phyloP scores from a whole-genome alignment of 1,284 basidiomycete genomes.

The Cerioporus squamosus region DNA sequence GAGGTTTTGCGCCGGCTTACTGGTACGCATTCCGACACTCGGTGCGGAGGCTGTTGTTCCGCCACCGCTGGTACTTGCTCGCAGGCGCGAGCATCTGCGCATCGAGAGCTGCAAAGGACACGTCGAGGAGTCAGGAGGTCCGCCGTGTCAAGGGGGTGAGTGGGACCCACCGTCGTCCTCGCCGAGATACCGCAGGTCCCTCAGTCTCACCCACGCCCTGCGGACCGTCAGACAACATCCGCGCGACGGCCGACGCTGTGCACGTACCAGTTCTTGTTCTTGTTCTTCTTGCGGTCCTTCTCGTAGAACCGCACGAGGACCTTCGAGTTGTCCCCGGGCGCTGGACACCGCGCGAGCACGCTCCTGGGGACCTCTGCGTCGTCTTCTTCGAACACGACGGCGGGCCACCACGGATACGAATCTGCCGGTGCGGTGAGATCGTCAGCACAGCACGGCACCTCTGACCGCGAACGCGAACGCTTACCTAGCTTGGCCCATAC shows the following conservation, averaged over 20 bases:
- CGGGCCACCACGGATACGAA: conserved; percentile 49
- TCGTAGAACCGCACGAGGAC: conserved; percentile 57
- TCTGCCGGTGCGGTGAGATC: conserved; percentile 27
- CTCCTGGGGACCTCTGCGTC: conserved; percentile 41
- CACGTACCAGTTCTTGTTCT: conserved; percentile 42
- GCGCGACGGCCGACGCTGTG: not conserved
- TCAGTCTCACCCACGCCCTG: conserved; percentile 45
- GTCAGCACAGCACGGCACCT: too few relatives aligned
- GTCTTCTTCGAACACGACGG: conserved; percentile 46
- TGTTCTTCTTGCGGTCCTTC: conserved; percentile 35
- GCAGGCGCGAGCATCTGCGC: conserved; percentile 31
- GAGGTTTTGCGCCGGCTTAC: conserved; percentile 19
- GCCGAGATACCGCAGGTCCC: conserved; percentile 44
- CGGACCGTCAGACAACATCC: not conserved
- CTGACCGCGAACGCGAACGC: not conserved
- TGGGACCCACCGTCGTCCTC: conserved; percentile 42
- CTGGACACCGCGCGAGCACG: conserved; percentile 33
- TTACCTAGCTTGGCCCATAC: conserved; percentile 49
- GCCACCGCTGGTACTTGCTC: conserved; percentile 37
- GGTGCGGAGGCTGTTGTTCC: conserved; percentile 28
- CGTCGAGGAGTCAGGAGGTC: not conserved
- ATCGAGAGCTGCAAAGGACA: conserved; percentile 32
- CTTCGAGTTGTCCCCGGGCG: conserved; percentile 21
- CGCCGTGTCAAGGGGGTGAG: not conserved
- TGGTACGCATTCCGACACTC: conserved; percentile 37